Evolutionary conservation across 768 basidiomycete genomes (phyloP).

Genomic region (Russula dissimulans): DNA sequence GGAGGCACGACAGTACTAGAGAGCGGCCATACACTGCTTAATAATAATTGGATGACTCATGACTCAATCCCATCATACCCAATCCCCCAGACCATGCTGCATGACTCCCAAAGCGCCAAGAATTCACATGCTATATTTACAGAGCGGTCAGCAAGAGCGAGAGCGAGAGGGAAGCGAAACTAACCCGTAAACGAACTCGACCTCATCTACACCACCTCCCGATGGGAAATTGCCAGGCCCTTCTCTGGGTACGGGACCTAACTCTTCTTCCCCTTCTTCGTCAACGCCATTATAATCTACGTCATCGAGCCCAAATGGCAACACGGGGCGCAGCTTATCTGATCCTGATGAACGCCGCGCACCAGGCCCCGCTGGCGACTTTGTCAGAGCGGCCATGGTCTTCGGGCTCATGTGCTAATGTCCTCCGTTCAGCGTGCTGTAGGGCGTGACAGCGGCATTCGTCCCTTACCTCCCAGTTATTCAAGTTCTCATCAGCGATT

Average conservation of each 20-base stretch:
- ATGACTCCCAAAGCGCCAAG: no score
- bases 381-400: slow-evolving; percentile 87
- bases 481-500: slow-evolving; percentile 68
- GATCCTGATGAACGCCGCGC: slow-evolving; percentile 70
- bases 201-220: slow-evolving; percentile 81
- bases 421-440: neutral
- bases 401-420: slow-evolving; percentile 89
- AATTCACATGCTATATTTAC: slow-evolving; percentile 6
- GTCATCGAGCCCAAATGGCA: slow-evolving; percentile 69
- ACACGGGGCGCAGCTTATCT: slow-evolving; percentile 68
- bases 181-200: slow-evolving; percentile 82
- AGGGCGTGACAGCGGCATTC: neutral
- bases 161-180: slow-evolving; percentile 23
- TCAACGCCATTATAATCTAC: slow-evolving; percentile 52
- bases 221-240: slow-evolving; percentile 63
- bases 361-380: slow-evolving; percentile 68
- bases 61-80: neutral
- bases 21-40: no score
- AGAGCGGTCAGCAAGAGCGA: neutral
- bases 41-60: neutral
- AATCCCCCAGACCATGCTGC: neutral
- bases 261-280: slow-evolving; percentile 61
- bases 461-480: slow-evolving; percentile 86
- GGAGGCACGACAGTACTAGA: neutral
- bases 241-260: slow-evolving; percentile 71